These are phyloP conservation scores for Dacryopinax spathularia DNA, from an alignment of 768 basidiomycete genomes.

Conservation along the genomic window DNA sequence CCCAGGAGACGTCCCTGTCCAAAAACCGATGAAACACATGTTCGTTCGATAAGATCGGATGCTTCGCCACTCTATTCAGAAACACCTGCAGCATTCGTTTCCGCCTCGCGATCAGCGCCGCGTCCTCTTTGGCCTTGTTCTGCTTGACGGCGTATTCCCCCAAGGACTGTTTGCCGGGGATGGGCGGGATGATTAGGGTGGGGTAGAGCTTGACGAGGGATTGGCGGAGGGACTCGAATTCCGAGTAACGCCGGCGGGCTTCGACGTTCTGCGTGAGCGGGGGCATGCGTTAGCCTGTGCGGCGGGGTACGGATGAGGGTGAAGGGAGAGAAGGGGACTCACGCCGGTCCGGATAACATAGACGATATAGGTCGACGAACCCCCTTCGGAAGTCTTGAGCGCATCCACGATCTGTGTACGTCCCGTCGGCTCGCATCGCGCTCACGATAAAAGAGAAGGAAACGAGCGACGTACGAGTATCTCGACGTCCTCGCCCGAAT, in stretches of 20 bases:
- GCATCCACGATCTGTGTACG: constrained; percentile 73
- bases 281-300: constrained; percentile 5
- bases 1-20: constrained; percentile 94
- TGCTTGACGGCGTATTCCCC: constrained; percentile 96
- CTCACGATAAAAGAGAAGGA: constrained; percentile 1
- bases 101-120: constrained; percentile 74
- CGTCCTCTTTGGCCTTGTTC: constrained; percentile 91
- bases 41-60: constrained; percentile 92
- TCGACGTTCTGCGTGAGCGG: constrained; percentile 46
- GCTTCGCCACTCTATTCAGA: constrained; percentile 72
- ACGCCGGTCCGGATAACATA: constrained; percentile 89
- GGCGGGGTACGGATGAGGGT: constrained; percentile 12
- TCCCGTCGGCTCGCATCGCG: no score
- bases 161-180: constrained; percentile 90
- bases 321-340: constrained; percentile 19
- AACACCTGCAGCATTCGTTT: constrained; percentile 95
- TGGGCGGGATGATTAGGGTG: constrained; percentile 90
- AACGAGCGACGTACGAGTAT: constrained; percentile 42
- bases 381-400: constrained; percentile 80
- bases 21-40: constrained; percentile 93
- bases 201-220: constrained; percentile 82
- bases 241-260: constrained; percentile 84
- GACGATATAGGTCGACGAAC: constrained; percentile 82
- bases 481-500: constrained; percentile 70
- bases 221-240: constrained; percentile 84